Evolutionary conservation across 164 flowering plant genomes (phyloP), one percentile per base, ranked within the genome.

Genomic region (Aristolochia contorta): DNA sequence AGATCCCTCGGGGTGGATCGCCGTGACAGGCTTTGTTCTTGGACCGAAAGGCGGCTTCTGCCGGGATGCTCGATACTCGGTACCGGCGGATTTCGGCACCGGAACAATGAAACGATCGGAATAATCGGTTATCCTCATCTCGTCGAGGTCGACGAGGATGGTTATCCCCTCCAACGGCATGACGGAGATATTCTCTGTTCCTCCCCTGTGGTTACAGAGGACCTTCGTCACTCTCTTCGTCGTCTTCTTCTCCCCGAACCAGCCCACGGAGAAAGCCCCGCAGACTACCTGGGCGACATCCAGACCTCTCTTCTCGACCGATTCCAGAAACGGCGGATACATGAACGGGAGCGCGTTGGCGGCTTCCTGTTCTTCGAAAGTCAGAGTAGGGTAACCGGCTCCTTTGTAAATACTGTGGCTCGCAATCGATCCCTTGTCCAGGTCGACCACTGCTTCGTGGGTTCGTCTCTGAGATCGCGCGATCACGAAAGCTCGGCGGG

Each of bases 81-180:
- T 80, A 0, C 79, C 85, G 1, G 71, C 76, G 15, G 65, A 73
- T 67, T 72, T 72, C 0, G 88, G 88, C 8, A 83, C 62, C 0
- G 84, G 75, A 58, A 71, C 71, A 3, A 12, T 63, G 1, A 57
- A 6, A 46, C 76, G 60, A 52, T 85, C 88, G 1, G n/a, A 15
- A 55, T 65, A 81, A 10, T 60, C 71, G 2, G 65, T 48, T 2
- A 85, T 74, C 61, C 70, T 75, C 81, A 80, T 74, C 45, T 50
- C 56, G 43, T 83, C 88, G 12, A 81, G 61, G 59, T 81, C 86
- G 37, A 82, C 84, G 0, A 65, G 58, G 13, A 74, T 68, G 0
- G 72, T 69, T 16, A 85, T 65, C 1, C 88, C 88, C 20, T 81
- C 85, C 0, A 83, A 49, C 0, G 91, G 91, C 54, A 75, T 71